Conservation (phyloP, 2,329 filamentous ascomycete genomes). For the Fusarium sp. region DNA sequence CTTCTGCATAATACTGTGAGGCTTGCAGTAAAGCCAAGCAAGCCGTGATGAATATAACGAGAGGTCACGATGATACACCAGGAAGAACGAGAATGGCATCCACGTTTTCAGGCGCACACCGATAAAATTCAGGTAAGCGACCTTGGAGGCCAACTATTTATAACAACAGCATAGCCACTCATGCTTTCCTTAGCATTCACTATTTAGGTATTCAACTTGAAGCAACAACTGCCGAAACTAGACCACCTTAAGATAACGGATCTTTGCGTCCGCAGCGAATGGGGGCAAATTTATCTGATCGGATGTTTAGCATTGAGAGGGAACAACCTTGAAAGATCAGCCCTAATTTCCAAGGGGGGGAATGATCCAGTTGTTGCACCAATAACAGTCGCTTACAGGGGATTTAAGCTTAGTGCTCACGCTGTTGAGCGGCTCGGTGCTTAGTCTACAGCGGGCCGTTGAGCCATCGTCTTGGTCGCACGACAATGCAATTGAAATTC, state of each 20-base stretch:
- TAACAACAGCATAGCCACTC: not conserved
- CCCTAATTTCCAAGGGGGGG: constrained; percentile 3
- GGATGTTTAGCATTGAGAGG: not conserved
- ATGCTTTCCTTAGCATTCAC: not conserved
- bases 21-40: not conserved
- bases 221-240: not conserved
- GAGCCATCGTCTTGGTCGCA: not conserved
- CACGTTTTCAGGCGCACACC: fast-evolving
- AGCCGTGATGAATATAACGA: not conserved
- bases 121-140: not conserved
- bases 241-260: not conserved
- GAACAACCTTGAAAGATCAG: not conserved
- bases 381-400: not conserved
- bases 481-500: not conserved
- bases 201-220: not conserved
- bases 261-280: not conserved
- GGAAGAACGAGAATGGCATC: not conserved
- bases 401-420: constrained; percentile 4
- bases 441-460: not conserved
- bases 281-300: not conserved
- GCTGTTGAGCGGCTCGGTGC: not conserved
- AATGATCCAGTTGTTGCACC: not conserved
- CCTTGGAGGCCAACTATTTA: not conserved
- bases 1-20: too few species aligned
- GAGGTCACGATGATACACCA: too few species aligned